Conservation (phyloP, 768 basidiomycete species). For the Pleurotus cornucopiae region DNA sequence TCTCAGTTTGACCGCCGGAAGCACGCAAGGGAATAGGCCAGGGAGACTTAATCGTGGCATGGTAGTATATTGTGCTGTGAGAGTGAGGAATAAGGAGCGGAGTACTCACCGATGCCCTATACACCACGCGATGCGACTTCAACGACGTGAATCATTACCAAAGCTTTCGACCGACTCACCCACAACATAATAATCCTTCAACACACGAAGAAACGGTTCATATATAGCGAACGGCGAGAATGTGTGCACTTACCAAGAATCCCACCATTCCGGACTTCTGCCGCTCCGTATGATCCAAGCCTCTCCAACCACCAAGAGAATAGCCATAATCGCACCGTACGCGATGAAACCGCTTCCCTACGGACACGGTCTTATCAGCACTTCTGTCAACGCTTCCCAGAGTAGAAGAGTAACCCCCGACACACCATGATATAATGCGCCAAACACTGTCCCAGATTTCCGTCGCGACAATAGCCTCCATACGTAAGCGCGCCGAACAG, state of each 20-base stretch:
- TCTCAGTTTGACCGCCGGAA: not conserved
- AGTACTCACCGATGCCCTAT: conserved; percentile 55
- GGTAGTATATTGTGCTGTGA: no score
- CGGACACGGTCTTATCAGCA: not conserved
- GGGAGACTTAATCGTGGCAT: no score
- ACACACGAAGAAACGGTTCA: not conserved
- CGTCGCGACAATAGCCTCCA: conserved; percentile 78
- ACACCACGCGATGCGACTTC: not conserved
- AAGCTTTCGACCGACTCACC: conserved; percentile 26
- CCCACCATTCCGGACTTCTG: conserved; percentile 81
- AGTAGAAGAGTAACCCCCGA: not conserved
- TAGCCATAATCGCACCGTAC: conserved; percentile 77
- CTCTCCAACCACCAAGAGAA: conserved; percentile 75
- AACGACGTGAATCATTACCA: not conserved
- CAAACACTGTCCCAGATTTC: conserved; percentile 76
- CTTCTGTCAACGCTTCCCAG: no score
- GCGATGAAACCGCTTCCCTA: conserved; percentile 78
- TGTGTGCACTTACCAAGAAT: conserved; percentile 56
- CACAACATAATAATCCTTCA: conserved; percentile 46
- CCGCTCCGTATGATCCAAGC: conserved; percentile 69
- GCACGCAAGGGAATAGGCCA: not conserved
- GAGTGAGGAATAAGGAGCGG: no score
- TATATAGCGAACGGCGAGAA: not conserved
- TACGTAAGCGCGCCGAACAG: conserved; percentile 77
- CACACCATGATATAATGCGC: conserved; percentile 81